Conservation (phyloP, 495 filamentous ascomycete genomes). For the Neurospora hispaniola region DNA sequence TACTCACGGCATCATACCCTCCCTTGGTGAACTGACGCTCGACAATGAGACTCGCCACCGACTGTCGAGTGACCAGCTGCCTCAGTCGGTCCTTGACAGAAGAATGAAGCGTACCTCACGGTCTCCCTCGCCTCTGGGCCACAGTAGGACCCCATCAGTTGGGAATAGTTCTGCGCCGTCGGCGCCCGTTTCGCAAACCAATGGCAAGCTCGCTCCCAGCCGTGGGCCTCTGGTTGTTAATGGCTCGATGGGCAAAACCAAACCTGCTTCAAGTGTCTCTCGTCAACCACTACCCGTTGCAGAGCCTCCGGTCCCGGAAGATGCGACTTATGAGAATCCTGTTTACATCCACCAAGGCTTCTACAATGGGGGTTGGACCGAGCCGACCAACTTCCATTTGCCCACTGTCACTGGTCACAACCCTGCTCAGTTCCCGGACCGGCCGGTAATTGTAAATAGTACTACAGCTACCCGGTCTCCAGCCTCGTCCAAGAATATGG, state of each 20-base stretch:
- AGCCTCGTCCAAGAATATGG: not conserved
- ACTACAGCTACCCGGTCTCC: slow-evolving; percentile 25
- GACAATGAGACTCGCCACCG: slow-evolving; percentile 27
- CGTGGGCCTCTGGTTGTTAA: slow-evolving; percentile 34
- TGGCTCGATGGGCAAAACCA: slow-evolving; percentile 26
- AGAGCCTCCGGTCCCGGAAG: slow-evolving; percentile 18
- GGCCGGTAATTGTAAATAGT: slow-evolving; percentile 42
- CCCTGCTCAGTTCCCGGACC: slow-evolving; percentile 24
- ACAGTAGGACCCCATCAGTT: slow-evolving; percentile 33
- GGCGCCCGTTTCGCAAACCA: slow-evolving; percentile 21
- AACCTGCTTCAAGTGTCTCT: slow-evolving; percentile 4
- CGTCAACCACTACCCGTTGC: slow-evolving; percentile 12
- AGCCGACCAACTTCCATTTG: slow-evolving; percentile 11
- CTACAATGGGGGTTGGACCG: slow-evolving; percentile 9
- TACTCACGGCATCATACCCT: slow-evolving; percentile 26
- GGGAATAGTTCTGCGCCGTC: slow-evolving; percentile 32
- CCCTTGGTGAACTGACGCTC: slow-evolving; percentile 34
- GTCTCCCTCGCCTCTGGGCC: slow-evolving; percentile 44
- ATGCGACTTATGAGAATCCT: slow-evolving; percentile 27
- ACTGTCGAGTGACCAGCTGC: slow-evolving; percentile 39
- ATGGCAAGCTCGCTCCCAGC: slow-evolving; percentile 22
- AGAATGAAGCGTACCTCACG: slow-evolving; percentile 40
- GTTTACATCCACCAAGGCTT: slow-evolving; percentile 28
- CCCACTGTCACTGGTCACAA: slow-evolving; percentile 11
- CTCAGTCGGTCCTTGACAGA: slow-evolving; percentile 39